Evolutionary conservation across 2,329 filamentous ascomycete genomes (phyloP), one percentile per base, ranked within the genome.

Genomic region (Aspergillus sojae): DNA sequence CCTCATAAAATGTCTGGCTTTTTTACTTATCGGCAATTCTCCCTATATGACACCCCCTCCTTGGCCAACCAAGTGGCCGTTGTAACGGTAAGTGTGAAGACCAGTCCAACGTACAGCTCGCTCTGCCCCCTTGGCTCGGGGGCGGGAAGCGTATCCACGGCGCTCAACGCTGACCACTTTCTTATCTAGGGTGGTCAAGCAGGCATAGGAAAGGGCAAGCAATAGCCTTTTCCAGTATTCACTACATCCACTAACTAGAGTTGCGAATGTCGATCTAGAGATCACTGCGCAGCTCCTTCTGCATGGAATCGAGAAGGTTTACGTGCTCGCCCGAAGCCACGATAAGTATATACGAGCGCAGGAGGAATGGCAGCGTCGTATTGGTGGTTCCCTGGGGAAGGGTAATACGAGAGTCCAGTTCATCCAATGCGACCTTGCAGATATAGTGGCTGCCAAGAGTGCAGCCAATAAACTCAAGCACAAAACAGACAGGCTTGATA

Each of bases 231-330:
- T 30, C 26, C 14, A 50, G 30, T 50, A 19, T 19, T 10, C 30
- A 3, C 6, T 26, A 11, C 26, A 30, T n/a, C 26, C 26, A 19
- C 26, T 50, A 50, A 50, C 7, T 19, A 11, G 6, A n/a, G 46
- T 23, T 28, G 14, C 23, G 11, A 12, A 14, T 11, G 14, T 30
- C 46, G 11, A 28, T 58, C 12, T 26, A 68, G 75, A 76, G 58
- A 74, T 75, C 54, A 72, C 68, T 19, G 63, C 71, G 3, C 70
- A 75, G 54, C 66, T 77, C 21, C 74, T 78, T 19, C 57, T 71
- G n/a, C 70, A 77, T 58, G 65, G 65, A 11, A 72, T 74, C 46
- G 46, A 68, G 21, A 74, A 71, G 63, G 66, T 74, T 26, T 73
- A 72, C 57, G 62, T 78, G 53, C 43, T 78, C 58, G 72, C 70